Evolutionary conservation across 73 alveolate species (phyloP).

Genomic region (Uronychia setigera): DNA sequence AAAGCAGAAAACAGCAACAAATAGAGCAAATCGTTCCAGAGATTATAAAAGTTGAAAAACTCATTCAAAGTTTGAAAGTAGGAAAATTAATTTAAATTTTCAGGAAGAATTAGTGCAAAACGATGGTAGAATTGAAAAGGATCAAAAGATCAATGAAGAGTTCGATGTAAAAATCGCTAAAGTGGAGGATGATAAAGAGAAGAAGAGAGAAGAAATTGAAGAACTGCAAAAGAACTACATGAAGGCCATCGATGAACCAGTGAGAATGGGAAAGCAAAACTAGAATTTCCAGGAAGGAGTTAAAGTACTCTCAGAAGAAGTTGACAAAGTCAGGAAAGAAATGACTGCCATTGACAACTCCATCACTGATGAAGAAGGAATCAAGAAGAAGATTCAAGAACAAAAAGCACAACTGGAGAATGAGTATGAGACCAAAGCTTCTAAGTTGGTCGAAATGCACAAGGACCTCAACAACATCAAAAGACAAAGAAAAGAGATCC

Average conservation of each 20-base stretch:
- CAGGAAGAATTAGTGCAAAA: conserved; percentile 39
- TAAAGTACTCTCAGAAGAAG: conserved; percentile 56
- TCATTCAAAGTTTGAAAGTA: conserved; percentile 31
- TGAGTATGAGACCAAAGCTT: conserved; percentile 44
- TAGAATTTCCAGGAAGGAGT: conserved; percentile 74
- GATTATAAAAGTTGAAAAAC: conserved; percentile 48
- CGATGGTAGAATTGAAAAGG: conserved; percentile 50
- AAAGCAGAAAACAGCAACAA: conserved; percentile 59
- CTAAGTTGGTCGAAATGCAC: conserved; percentile 39
- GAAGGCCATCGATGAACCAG: conserved; percentile 81
- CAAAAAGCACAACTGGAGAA: conserved; percentile 27
- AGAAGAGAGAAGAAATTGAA: conserved; percentile 60
- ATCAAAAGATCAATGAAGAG: conserved; percentile 65
- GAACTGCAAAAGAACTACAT: conserved; percentile 58
- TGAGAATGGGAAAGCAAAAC: conserved; percentile 71
- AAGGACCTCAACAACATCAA: conserved; percentile 50
- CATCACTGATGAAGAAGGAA: conserved; percentile 30
- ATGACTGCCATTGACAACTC: conserved; percentile 27
- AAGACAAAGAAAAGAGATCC: conserved; percentile 48
- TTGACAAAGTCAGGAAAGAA: conserved; percentile 35
- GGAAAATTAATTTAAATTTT: neutral
- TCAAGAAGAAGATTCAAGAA: conserved; percentile 41
- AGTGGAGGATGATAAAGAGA: conserved; percentile 55
- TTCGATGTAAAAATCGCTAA: conserved; percentile 58
- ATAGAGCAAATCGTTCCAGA: conserved; percentile 70